Conservation (phyloP, 768 basidiomycete species). For the Russula earlei region DNA sequence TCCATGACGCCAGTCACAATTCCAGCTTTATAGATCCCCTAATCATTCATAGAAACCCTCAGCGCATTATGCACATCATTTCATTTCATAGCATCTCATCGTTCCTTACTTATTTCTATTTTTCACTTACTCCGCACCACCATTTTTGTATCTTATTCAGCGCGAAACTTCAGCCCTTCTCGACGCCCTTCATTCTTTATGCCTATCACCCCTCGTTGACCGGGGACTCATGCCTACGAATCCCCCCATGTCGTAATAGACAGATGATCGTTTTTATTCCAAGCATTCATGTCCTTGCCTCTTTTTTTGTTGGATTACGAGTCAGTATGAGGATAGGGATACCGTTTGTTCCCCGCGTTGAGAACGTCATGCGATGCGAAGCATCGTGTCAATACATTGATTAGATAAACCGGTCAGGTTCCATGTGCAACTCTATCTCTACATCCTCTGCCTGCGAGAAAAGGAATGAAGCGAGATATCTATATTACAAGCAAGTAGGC, state of each 20-base stretch:
- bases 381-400: neutral
- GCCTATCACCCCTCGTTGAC: neutral
- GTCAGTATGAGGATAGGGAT: neutral
- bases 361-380: neutral
- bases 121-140: neutral
- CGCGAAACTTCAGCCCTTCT: neutral
- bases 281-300: neutral
- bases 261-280: neutral
- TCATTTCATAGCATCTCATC: neutral
- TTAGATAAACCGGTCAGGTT: neutral
- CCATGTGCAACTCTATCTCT: neutral
- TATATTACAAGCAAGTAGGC: neutral
- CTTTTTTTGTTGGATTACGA: neutral
- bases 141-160: neutral
- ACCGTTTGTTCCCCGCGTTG: neutral
- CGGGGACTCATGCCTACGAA: neutral
- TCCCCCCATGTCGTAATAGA: neutral
- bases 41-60: neutral
- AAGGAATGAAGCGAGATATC: neutral
- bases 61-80: neutral
- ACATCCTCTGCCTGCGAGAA: neutral
- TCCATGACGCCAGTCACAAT: too few relatives aligned
- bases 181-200: neutral
- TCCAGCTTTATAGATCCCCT: slow-evolving; percentile 2
- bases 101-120: slow-evolving; percentile 9